Conservation (phyloP, 345 rosid genomes). For the Aquilaria sinensis region DNA sequence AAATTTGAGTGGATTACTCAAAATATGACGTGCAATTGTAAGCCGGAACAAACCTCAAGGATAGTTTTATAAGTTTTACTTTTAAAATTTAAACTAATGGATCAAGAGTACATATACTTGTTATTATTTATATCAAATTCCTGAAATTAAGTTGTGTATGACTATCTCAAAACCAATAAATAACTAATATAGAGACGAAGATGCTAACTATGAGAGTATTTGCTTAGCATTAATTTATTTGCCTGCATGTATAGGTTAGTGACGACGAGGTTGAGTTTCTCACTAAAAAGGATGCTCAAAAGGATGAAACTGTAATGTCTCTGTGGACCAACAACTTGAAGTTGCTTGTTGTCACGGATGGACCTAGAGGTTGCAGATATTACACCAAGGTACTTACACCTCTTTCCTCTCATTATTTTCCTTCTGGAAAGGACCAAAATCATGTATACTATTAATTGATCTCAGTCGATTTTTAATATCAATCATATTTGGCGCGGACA, state of each 20-base stretch:
- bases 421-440: background rate
- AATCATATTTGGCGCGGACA: background rate
- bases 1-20: too few species aligned
- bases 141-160: too few species aligned
- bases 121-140: too few species aligned
- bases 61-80: too few species aligned
- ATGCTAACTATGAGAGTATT: too few species aligned
- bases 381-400: conserved; percentile 34
- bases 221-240: too few species aligned
- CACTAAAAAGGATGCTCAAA: conserved; percentile 39
- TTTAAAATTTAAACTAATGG: too few species aligned
- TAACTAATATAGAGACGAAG: too few species aligned
- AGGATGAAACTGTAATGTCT: conserved; percentile 50
- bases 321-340: conserved; percentile 52
- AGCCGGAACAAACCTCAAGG: too few species aligned
- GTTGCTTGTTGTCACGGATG: conserved; percentile 61
- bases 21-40: too few species aligned
- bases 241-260: conserved; percentile 22
- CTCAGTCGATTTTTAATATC: background rate
- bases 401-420: background rate
- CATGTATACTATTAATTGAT: background rate
- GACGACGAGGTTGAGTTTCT: conserved; percentile 59
- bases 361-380: conserved; percentile 64
- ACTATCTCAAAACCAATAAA: too few species aligned
- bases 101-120: too few species aligned